These are phyloP conservation scores for Mycena metata DNA, from an alignment of 768 basidiomycete genomes.

Conservation along the genomic window DNA sequence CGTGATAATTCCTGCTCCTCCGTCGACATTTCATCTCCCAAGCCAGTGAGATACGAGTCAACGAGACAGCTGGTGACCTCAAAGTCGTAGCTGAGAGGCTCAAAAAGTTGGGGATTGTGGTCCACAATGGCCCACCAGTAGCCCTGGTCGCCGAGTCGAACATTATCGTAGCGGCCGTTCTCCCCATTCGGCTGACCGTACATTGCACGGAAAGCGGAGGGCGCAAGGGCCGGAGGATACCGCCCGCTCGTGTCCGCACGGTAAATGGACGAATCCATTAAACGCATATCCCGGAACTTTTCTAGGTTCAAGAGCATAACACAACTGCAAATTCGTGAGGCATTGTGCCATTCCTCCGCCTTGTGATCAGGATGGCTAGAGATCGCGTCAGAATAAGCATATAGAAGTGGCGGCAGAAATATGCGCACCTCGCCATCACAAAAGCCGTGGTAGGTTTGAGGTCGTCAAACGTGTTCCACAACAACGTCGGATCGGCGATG, in stretches of 20 bases:
- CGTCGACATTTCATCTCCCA: conserved; percentile 55
- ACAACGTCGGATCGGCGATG: conserved; percentile 59
- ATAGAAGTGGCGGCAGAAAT: not conserved
- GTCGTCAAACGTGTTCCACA: conserved; percentile 58
- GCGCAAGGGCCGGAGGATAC: conserved; percentile 51
- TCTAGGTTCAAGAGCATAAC: conserved; percentile 66
- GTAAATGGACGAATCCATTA: conserved; percentile 63
- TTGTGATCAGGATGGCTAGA: conserved; percentile 57
- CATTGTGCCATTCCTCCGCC: conserved; percentile 58
- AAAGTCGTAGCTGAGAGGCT: conserved; percentile 60
- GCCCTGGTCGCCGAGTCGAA: conserved; percentile 65
- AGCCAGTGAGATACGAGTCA: conserved; percentile 59
- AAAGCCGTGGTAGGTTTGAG: conserved; percentile 54
- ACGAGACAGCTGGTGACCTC: conserved; percentile 64
- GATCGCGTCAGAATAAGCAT: not conserved
- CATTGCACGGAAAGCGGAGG: conserved; percentile 58
- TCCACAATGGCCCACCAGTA: conserved; percentile 70
- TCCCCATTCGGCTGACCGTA: conserved; percentile 56
- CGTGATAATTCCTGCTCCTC: conserved; percentile 51
- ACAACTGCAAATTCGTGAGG: conserved; percentile 64
- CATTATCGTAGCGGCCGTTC: conserved; percentile 56
- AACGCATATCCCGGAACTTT: conserved; percentile 55
- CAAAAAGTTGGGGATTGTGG: conserved; percentile 55
- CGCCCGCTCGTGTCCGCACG: conserved; percentile 43
- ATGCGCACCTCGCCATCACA: conserved; percentile 49